Evolutionary conservation across 2,329 filamentous ascomycete species (phyloP).

Genomic region (Fusarium stilboides): DNA sequence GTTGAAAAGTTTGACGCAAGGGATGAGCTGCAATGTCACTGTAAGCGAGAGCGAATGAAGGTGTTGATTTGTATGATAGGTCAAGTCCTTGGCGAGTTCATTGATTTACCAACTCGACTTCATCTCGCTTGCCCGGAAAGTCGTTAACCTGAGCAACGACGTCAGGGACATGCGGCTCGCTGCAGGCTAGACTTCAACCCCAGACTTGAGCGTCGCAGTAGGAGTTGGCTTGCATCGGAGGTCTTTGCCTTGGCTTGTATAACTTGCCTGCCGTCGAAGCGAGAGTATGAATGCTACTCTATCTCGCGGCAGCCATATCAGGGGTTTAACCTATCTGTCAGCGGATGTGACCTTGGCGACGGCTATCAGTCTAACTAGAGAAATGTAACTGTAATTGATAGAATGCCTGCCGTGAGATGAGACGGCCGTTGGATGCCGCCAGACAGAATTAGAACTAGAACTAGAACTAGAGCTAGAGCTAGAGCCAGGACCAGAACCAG

Average conservation of each 20-base stretch:
- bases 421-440: conserved; percentile 14
- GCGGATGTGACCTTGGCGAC: conserved; percentile 23
- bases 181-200: conserved; percentile 20
- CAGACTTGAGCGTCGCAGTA: conserved; percentile 12
- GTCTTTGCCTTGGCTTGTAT: conserved; percentile 6
- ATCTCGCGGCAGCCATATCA: conserved; percentile 36
- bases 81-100: conserved; percentile 14
- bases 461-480: not conserved
- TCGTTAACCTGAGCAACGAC: conserved; percentile 15
- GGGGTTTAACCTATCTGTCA: conserved; percentile 25
- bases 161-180: conserved; percentile 30
- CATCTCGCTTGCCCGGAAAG: conserved; percentile 23
- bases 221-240: conserved; percentile 8
- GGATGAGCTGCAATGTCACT: conserved; percentile 7
- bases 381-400: conserved; percentile 24
- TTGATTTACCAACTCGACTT: not conserved
- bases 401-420: conserved; percentile 13
- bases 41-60: conserved; percentile 4
- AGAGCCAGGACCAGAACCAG: not conserved
- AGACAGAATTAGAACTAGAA: not conserved
- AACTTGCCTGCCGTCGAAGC: conserved; percentile 40
- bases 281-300: conserved; percentile 35
- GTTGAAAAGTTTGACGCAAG: conserved; percentile 30
- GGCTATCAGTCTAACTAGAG: conserved; percentile 23
- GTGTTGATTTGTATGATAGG: conserved; percentile 15